Conservation (phyloP, 2,329 filamentous ascomycete genomes). For the Colletotrichum graminicola region DNA sequence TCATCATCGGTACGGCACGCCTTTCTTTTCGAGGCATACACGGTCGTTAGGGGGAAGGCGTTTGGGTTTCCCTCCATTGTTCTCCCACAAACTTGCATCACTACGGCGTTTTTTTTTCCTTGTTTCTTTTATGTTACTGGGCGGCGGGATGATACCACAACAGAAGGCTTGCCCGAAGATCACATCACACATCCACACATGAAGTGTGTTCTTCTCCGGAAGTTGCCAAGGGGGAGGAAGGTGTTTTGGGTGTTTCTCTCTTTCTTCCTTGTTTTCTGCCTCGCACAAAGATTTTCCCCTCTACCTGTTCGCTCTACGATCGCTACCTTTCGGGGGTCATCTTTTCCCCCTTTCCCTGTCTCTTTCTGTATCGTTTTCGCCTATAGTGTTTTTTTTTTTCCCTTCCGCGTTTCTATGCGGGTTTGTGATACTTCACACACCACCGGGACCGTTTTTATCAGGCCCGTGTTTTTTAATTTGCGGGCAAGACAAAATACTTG, state of each 20-base stretch:
- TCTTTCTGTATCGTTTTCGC: background rate
- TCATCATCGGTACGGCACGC: conserved; percentile 28
- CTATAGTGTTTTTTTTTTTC: background rate
- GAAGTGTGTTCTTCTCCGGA: conserved; percentile 11
- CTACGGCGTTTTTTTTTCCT: conserved; percentile 29
- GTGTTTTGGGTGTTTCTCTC: conserved; percentile 17
- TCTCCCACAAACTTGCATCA: conserved; percentile 30
- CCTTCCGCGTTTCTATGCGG: background rate
- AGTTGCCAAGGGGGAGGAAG: background rate
- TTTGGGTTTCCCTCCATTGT: conserved; percentile 8
- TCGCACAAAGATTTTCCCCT: conserved; percentile 16
- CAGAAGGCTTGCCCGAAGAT: conserved; percentile 28
- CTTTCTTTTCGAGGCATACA: conserved; percentile 17
- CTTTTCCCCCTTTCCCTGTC: background rate
- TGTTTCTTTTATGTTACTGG: conserved; percentile 1
- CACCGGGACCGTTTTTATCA: too few relatives aligned
- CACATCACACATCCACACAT: background rate
- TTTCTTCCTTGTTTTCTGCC: background rate
- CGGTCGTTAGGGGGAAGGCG: conserved; percentile 20
- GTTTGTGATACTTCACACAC: conserved; percentile 11
- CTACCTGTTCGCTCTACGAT: conserved; percentile 24
- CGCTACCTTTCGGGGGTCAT: conserved; percentile 28
- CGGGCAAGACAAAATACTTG: conserved; percentile 21
- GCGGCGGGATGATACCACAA: conserved; percentile 40
- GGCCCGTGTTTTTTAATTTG: conserved; percentile 13